Percentiles rank a stretch among this genome's conserved stretches.
These are phyloP conservation scores for Boletus semigastroideus DNA, from an alignment of 1,284 basidiomycete genomes.

Conservation along the genomic window DNA sequence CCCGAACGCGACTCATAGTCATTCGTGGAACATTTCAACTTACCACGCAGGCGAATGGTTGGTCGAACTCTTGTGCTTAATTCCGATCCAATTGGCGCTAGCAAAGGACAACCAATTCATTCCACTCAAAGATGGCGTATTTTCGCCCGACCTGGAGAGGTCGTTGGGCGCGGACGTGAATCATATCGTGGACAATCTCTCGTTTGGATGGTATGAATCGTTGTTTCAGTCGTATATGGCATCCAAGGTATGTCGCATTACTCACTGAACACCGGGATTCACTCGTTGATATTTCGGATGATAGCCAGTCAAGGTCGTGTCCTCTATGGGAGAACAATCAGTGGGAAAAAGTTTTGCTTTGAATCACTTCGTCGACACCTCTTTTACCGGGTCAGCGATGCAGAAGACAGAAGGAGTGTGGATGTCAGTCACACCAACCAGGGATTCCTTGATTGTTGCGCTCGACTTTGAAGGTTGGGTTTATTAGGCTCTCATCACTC, in stretches of 20 bases:
- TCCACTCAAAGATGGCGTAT: constrained; percentile 59
- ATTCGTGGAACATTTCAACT: constrained; percentile 34
- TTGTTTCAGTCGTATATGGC: constrained; percentile 63
- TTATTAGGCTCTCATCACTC: neutral
- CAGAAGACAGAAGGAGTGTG: constrained; percentile 66
- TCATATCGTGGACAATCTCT: constrained; percentile 52
- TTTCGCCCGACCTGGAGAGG: constrained; percentile 48
- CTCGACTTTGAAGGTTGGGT: constrained; percentile 60
- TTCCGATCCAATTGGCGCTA: constrained; percentile 62
- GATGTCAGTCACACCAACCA: constrained; percentile 66
- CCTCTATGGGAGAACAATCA: constrained; percentile 68
- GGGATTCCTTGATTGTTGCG: constrained; percentile 53
- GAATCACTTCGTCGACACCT: constrained; percentile 63
- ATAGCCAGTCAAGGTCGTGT: constrained; percentile 62
- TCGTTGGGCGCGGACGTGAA: constrained; percentile 58
- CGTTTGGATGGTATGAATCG: constrained; percentile 67
- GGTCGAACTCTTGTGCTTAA: constrained; percentile 58
- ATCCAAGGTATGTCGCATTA: constrained; percentile 40
- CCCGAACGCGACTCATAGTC: neutral
- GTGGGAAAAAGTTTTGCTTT: constrained; percentile 63
- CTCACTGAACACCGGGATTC: neutral
- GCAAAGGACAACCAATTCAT: constrained; percentile 58
- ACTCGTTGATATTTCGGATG: constrained; percentile 12
- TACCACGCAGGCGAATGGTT: constrained; percentile 61
- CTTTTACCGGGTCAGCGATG: constrained; percentile 68